phyloP scores from a whole-genome alignment of 768 basidiomycete genomes.

The Strobilomyces echinocephalus region DNA sequence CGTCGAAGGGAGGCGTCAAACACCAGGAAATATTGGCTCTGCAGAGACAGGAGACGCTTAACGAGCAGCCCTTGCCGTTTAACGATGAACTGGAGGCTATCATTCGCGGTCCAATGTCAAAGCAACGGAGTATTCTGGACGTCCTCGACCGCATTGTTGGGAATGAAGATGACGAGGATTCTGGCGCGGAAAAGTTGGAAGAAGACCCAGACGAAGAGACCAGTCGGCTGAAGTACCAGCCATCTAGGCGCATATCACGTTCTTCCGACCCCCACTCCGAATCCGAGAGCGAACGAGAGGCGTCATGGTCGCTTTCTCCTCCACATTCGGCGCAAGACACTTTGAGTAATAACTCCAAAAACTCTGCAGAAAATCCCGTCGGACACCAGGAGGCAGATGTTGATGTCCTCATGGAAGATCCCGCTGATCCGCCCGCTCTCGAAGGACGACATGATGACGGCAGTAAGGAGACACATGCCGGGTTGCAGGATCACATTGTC shows the following conservation, averaged over 20 bases:
- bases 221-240: slow-evolving; percentile 30
- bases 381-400: background rate
- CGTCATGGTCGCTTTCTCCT: slow-evolving; percentile 12
- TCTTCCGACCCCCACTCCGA: slow-evolving; percentile 33
- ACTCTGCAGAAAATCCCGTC: background rate
- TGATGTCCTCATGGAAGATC: slow-evolving; percentile 8
- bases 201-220: slow-evolving; percentile 36
- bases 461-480: slow-evolving; percentile 20
- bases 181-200: slow-evolving; percentile 37
- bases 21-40: slow-evolving; percentile 5
- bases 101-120: slow-evolving; percentile 37
- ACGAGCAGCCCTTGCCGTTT: slow-evolving; percentile 1
- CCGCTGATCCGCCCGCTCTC: background rate
- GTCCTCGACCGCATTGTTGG: slow-evolving; percentile 30
- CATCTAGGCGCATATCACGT: slow-evolving; percentile 29
- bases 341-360: slow-evolving; percentile 30
- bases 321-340: slow-evolving; percentile 26
- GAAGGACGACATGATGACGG: slow-evolving; percentile 3
- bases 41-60: background rate
- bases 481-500: slow-evolving; percentile 16
- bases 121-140: slow-evolving; percentile 17
- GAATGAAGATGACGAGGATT: slow-evolving; percentile 31
- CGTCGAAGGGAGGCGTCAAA: slow-evolving; percentile 16
- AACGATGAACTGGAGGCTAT: slow-evolving; percentile 37
- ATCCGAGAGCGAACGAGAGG: slow-evolving; percentile 34